Base-by-base conservation (phyloP, 768 basidiomycete species). In the Gelatoporia subvermispora region DNA sequence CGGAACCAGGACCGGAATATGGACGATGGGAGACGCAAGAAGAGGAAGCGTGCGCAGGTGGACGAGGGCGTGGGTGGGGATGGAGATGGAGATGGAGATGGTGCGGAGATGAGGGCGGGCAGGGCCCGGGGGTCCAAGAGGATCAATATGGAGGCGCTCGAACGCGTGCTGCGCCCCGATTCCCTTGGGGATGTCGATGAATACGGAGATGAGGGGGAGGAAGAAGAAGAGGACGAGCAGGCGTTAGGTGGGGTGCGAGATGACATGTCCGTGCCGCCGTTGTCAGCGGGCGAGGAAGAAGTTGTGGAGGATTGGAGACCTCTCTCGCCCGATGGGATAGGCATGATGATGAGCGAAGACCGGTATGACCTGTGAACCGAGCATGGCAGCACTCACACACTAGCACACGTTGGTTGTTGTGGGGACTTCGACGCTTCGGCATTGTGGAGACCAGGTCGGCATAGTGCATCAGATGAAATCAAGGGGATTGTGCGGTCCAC, bases 141-240 rank as follows among this genome's bases (percentile, higher is more conserved):
- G 39, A 68, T 85, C 49, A 66, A 87, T 60, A 72, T 81, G 65
- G 77, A 82, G 43, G 82, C 75, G 16, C 65, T 85, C 25, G 66
- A 72, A 15, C 68, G 66, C 37, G 69, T 88, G 46, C 66, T 87
- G 16, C 59, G 68, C 69, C 51, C 56, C 34, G 35, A 52, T 18
- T 57, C n/a, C 2, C 56, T 47, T n/a, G 18, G 62, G 45, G 60
- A 63, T 21, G 59, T 63, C 20, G 59, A 68, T 4, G 59, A 64
- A 2, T 60, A 57, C 36, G 58, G 46, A 18, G 63, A 64, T 45
- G 50, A 58, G 38, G 62, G 44, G 16, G 47, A 49, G 8, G 48
- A 28, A 21, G 28, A 23, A 21, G 35, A 15, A 11, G 21, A 53
- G 1, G 58, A 60, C 15, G 53, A 56, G 42, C 47, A 31, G 39